Percentiles rank a stretch among this genome's conserved stretches.
These are phyloP conservation scores for Orbilia javanica DNA, from an alignment of 2,329 filamentous ascomycete species.

Conservation along the genomic window DNA sequence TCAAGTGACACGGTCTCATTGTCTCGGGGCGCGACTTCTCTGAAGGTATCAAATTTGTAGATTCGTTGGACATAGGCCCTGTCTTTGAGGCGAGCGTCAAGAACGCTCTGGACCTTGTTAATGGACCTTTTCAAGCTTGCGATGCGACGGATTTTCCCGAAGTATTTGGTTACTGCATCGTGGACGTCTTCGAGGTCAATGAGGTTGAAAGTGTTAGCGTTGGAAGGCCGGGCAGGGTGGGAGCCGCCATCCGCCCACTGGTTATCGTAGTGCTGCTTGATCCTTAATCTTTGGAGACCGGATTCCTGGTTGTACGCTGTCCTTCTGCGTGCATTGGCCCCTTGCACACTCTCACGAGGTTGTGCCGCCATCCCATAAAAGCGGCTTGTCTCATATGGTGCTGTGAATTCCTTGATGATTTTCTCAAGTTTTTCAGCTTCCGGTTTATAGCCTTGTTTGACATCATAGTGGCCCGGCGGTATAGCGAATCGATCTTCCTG, in stretches of 20 bases:
- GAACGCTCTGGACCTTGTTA: conserved; percentile 10
- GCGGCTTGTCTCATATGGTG: conserved; percentile 4
- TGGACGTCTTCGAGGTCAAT: conserved; percentile 27
- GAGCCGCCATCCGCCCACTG: background rate
- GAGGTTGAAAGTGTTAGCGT: background rate
- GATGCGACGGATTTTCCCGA: conserved; percentile 9
- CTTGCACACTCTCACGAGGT: background rate
- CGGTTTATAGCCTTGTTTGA: conserved; percentile 1
- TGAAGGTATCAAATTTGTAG: conserved; percentile 12
- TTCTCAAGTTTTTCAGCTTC: background rate
- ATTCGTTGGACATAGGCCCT: background rate
- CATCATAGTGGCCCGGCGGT: conserved; percentile 25
- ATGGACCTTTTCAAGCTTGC: conserved; percentile 9
- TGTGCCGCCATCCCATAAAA: background rate
- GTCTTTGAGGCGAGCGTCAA: background rate
- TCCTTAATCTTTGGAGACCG: background rate
- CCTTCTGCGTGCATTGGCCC: conserved; percentile 7
- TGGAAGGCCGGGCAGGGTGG: background rate
- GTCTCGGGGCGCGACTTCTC: background rate
- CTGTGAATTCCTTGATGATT: background rate
- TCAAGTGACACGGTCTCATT: conserved; percentile 4
- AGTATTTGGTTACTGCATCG: conserved; percentile 5
- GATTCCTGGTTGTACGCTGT: conserved; percentile 9
- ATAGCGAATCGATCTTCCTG: conserved; percentile 5
- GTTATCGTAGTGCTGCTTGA: conserved; percentile 14